Base-by-base conservation (phyloP, 1,284 basidiomycete genomes). In the Pseudozyma sp. region DNA sequence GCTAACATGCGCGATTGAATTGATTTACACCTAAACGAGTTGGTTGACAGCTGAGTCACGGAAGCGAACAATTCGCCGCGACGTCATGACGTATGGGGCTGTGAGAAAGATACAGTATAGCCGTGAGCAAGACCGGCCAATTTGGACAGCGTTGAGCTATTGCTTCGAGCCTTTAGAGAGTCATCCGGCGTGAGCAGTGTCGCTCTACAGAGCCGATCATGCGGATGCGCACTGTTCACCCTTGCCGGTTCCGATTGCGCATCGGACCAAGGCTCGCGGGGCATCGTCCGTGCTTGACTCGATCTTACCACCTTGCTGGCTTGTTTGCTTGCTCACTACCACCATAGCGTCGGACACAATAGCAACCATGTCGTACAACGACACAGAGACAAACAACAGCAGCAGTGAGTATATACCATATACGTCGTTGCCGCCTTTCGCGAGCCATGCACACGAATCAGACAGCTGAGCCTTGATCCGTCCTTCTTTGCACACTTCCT, bases 1-100 rank as follows among this genome's bases (percentile, higher is more conserved):
- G 24, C 24, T 24, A 1, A 24, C 24, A 24, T 24, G 24, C 24
- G 24, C 24, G 24, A 24, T 24, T 24, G 24, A 24, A 24, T 24
- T 24, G 24, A 24, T 24, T 10, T 10, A 37, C 14, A 37, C 1
- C 8, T 10, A 37, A 37, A 9, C 35, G 14, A 37, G 35, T 42
- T 42, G 13, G 2, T 5, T 56, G 61, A 63, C 61, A 56, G 61
- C 61, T 63, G 61, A 63, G 48, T 63, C 54, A 63, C 48, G 37
- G 44, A 40, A 45, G 11, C 30, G 45, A n/a, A 1, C 29, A 31
- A 31, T 29, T 24, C 9, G 4, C 42, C 37, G 10, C 35, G 35
- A 14, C 35, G 35, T n/a, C 57, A 59, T 59, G 57, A 59, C 57
- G 57, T 59, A 52, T 19, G 37, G 3, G 34, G 47, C 17, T 49